Conservation (phyloP, 805 yeast species). For the Grigorovia jiainica region DNA sequence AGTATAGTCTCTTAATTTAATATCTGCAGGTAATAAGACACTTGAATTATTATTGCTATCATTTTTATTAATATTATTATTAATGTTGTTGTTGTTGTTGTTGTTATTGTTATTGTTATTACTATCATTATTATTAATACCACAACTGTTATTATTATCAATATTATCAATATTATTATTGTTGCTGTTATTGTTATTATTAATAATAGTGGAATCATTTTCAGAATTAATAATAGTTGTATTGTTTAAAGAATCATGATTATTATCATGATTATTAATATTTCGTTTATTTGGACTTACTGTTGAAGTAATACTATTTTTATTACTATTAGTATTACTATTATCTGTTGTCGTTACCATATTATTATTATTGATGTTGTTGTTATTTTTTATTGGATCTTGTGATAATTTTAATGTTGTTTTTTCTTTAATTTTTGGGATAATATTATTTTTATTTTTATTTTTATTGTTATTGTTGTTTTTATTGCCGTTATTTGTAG, state of each 20-base stretch:
- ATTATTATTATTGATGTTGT: not conserved
- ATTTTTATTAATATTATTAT: not conserved
- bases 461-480: not conserved
- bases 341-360: no score
- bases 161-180: no score
- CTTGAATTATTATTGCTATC: not conserved
- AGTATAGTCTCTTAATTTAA: not conserved
- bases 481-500: constrained; percentile 1
- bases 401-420: not conserved
- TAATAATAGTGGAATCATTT: not conserved
- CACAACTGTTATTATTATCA: not conserved
- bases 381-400: not conserved
- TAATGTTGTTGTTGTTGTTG: not conserved
- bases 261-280: no score
- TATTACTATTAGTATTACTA: no score
- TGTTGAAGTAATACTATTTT: no score
- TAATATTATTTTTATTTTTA: not conserved
- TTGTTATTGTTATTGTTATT: not conserved
- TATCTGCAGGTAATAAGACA: not conserved
- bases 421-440: not conserved
- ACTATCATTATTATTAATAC: not conserved
- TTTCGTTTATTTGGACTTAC: no score
- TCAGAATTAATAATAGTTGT: no score
- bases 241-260: no score
- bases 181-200: not conserved